Base-by-base conservation (phyloP, 2,329 filamentous ascomycete genomes). In the Colletotrichum liaoningense region DNA sequence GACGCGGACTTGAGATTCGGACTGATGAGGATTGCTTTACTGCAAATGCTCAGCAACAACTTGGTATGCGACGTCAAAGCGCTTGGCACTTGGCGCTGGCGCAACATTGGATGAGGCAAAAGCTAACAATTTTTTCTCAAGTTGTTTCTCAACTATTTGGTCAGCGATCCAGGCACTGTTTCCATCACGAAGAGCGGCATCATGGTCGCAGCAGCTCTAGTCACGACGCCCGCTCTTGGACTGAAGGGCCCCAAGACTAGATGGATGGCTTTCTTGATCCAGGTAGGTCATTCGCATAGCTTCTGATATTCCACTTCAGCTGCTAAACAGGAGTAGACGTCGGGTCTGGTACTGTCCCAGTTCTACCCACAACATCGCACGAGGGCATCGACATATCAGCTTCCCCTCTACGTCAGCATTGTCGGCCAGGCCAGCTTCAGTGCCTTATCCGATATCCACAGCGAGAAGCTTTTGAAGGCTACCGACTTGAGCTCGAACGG, bases 1-100 rank as follows among this genome's bases (percentile, higher is more conserved):
- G 77, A 79, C 71, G 30, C 67, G 19, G 78, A 79, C 52, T 75
- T 77, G 22, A 73, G 78, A 56, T 81, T 78, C 58, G 79, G 77
- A 5, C 79, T 81, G 67, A 75, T 75, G 67, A 76, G 77, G 46
- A 72, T 81, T 63, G 80, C 80, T 9, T 72, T 81, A 16, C 75
- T 81, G 55, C 81, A 81, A 68, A 78, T 78, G 26, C 74, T 82
- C 28, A 79, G 81, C 63, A 82, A 81, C 72, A 82, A 81, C 70
- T 77, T 76, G 52, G 78, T 79, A 76, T 38, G 73, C 54, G 4
- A 30, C 5, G 3, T 26, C 2, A 14, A 14, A 33, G 30, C 35
- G 19, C 30, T 67, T 28, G 19, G 30, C 16, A 54, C 46, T 6
- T 16, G 46, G 33, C 2, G 4, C 11, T 1, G 35, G 42, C 19